These are phyloP conservation scores for Hemisphaericaspora subhashii DNA, from an alignment of 1,139 yeast species.

Conservation along the genomic window DNA sequence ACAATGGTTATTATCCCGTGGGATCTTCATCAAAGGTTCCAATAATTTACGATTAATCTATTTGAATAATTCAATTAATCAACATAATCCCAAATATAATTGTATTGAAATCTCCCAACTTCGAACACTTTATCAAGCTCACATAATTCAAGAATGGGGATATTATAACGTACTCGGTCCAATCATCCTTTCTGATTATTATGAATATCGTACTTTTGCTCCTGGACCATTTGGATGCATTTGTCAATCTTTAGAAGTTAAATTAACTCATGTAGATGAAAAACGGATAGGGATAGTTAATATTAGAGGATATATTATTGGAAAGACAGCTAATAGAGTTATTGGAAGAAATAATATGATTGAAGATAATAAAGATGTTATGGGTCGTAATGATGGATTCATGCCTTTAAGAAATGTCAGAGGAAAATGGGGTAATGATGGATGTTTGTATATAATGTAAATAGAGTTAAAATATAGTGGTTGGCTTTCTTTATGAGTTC, in stretches of 20 bases:
- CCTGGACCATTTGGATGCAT: constrained; percentile 44
- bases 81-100: background rate
- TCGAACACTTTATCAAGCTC: constrained; percentile 47
- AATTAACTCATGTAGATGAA: constrained; percentile 34
- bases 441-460: constrained; percentile 56
- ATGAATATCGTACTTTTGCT: constrained; percentile 53
- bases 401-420: constrained; percentile 50
- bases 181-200: constrained; percentile 55
- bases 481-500: too few species aligned
- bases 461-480: too few species aligned
- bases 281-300: constrained; percentile 51
- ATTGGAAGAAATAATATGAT: constrained; percentile 18
- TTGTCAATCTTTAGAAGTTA: constrained; percentile 51
- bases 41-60: constrained; percentile 3
- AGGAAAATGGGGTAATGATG: constrained; percentile 71
- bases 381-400: constrained; percentile 57
- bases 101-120: constrained; percentile 17
- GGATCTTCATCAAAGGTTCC: constrained; percentile 3
- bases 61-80: constrained; percentile 2
- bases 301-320: constrained; percentile 67
- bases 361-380: constrained; percentile 24
- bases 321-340: constrained; percentile 38
- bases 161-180: constrained; percentile 56
- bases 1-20: constrained; percentile 3
- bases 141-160: constrained; percentile 55